Percentiles rank a stretch among this genome's conserved stretches.
These are phyloP conservation scores for Boletus insuetus DNA, from an alignment of 768 basidiomycete genomes.

Conservation along the genomic window DNA sequence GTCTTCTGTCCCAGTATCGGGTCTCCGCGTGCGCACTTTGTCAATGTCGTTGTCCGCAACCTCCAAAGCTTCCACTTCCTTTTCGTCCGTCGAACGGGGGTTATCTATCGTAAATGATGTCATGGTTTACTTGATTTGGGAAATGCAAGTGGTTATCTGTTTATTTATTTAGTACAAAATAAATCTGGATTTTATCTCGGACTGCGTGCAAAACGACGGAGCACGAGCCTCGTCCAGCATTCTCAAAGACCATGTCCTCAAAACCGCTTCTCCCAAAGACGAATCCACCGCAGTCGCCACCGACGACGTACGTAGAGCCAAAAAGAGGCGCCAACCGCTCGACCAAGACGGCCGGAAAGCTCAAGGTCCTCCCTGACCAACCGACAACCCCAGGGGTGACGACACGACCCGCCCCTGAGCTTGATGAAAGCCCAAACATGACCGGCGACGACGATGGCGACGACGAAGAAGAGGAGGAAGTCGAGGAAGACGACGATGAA, in stretches of 20 bases:
- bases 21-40: background rate
- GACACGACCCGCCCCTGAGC: slow-evolving; percentile 16
- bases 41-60: background rate
- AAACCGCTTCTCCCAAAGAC: slow-evolving; percentile 33
- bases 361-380: slow-evolving; percentile 86
- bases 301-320: slow-evolving; percentile 33
- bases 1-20: background rate
- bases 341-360: slow-evolving; percentile 80
- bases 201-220: slow-evolving; percentile 17
- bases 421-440: slow-evolving; percentile 46
- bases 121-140: background rate
- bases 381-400: slow-evolving; percentile 50
- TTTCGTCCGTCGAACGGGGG: background rate
- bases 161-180: background rate
- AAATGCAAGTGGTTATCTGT: background rate
- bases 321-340: slow-evolving; percentile 77
- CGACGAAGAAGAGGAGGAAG: slow-evolving; percentile 55
- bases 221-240: background rate
- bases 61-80: background rate
- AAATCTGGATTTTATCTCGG: slow-evolving; percentile 9
- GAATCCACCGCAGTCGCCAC: slow-evolving; percentile 14
- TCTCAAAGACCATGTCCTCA: slow-evolving; percentile 23
- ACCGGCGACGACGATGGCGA: slow-evolving; percentile 73
- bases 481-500: slow-evolving; percentile 46
- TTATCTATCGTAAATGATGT: slow-evolving; percentile 11